Evolutionary conservation across 345 rosid species (phyloP), one percentile per base, ranked within the genome.

Genomic region (Atalantia buxifolia): DNA sequence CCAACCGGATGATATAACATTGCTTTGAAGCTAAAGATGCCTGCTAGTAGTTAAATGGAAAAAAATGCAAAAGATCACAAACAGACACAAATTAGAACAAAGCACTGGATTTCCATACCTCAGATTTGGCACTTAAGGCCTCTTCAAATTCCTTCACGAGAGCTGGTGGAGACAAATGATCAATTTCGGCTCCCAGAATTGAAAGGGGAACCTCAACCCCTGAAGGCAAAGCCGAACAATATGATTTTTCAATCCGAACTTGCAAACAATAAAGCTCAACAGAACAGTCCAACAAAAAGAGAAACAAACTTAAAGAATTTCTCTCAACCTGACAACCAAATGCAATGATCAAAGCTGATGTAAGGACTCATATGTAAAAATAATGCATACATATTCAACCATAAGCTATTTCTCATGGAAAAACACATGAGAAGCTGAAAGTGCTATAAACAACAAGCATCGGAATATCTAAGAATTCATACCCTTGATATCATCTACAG

Each of bases 401-500:
- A 35, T n/a, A 25, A 59, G 4, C 48, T 25, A 25, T 60, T 57
- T 73, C 33, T 40, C 1, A 33, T n/a, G 9, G 9, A 7, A 65
- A 55, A 55, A 31, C 63, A 9, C n/a, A 63, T 27, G 16, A 74
- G 68, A 40, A 8, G 33, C 76, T 16, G 7, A 25, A 40, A 71
- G 22, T 22, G 13, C 7, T 33, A 6, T 36, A 36, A 14, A 14
- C 33, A 36, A 57, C 31, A n/a, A 73, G 16, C 24, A 22, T 12
- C 28, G 12, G 30, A 63, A 57, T 50, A 64, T 64, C 31, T 9
- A 12, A 19, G 25, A 68, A 55, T 40, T 38, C 82, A 66, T 90
- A 93, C 98, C 90, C 71, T 90, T 88, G 69, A 95, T 84, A 77
- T 93, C 98, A 48, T 90, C 95, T 24, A 89, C 77, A 16, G 89